Percentiles rank a stretch among this genome's conserved stretches.
These are phyloP conservation scores for Auriculariales sp. DNA, from an alignment of 768 basidiomycete genomes.

Conservation along the genomic window DNA sequence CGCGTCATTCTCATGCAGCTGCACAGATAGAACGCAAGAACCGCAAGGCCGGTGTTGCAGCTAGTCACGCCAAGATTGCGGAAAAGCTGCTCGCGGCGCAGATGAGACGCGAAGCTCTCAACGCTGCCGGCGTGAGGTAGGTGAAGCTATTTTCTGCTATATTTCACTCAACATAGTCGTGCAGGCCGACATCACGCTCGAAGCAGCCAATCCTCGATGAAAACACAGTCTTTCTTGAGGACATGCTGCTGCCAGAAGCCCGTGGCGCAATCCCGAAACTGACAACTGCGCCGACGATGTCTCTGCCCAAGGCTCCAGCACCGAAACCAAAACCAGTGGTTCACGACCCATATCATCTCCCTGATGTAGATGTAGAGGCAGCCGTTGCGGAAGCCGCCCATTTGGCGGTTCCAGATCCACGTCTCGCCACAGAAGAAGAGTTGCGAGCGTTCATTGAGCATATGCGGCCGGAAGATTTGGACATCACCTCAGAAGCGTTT, in stretches of 20 bases:
- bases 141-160: too few species aligned
- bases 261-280: constrained; percentile 21
- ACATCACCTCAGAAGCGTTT: constrained; percentile 80
- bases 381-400: constrained; percentile 47
- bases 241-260: constrained; percentile 43
- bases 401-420: constrained; percentile 60
- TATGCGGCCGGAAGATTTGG: constrained; percentile 91
- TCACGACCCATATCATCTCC: constrained; percentile 88
- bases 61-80: constrained; percentile 74
- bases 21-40: constrained; percentile 69
- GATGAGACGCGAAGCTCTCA: constrained; percentile 80
- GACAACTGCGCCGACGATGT: constrained; percentile 13
- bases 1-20: neutral
- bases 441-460: constrained; percentile 86
- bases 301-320: constrained; percentile 19
- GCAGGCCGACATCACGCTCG: too few species aligned
- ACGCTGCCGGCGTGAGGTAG: neutral
- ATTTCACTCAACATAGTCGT: too few species aligned
- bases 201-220: constrained; percentile 46
- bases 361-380: constrained; percentile 60
- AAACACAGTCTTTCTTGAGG: constrained; percentile 78
- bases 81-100: constrained; percentile 89
- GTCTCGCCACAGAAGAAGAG: constrained; percentile 93
- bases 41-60: constrained; percentile 82
- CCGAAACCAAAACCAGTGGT: too few species aligned